Evolutionary conservation across 192 early-diverging fungal species (phyloP).

Genomic region (Linnemannia zychae): DNA sequence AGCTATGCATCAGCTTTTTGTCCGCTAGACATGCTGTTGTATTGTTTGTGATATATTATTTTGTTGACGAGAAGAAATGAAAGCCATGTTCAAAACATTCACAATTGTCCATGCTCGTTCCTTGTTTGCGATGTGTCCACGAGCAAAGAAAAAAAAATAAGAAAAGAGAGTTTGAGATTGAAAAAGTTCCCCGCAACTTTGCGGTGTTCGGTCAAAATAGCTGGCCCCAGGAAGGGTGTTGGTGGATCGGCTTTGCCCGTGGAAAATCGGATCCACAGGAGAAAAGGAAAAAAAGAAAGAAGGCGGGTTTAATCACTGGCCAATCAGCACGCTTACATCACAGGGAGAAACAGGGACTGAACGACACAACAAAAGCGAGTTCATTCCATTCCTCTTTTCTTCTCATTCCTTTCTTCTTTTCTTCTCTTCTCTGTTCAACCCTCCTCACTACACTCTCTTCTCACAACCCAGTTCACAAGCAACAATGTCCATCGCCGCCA

Average conservation of each 20-base stretch:
- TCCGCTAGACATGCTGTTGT: constrained; percentile 17
- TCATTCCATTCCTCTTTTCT: constrained; percentile 13
- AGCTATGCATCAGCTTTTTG: constrained; percentile 55
- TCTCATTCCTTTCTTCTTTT: not conserved
- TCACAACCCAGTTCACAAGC: not conserved
- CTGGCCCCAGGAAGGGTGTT: not conserved
- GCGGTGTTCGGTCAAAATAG: not conserved
- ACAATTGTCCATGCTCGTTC: not conserved
- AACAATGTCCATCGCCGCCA: constrained; percentile 23
- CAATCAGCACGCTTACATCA: not conserved
- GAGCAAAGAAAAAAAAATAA: not conserved
- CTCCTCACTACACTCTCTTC: not conserved
- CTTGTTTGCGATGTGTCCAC: not conserved
- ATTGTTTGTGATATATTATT: not conserved
- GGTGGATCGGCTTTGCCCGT: constrained; percentile 26
- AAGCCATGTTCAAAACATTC: not conserved
- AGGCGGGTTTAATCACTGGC: not conserved
- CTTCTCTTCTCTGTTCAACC: not conserved
- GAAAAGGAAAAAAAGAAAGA: not conserved
- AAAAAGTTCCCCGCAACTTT: constrained; percentile 51
- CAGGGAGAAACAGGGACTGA: constrained; percentile 17
- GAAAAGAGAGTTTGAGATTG: constrained; percentile 13
- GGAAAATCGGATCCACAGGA: not conserved
- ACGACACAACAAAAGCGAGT: too few species aligned
- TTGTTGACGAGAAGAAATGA: constrained; percentile 5